Percentiles rank a stretch among this genome's conserved stretches.
These are phyloP conservation scores for Xylaria sp. DNA, from an alignment of 2,329 filamentous ascomycete species.

Conservation along the genomic window DNA sequence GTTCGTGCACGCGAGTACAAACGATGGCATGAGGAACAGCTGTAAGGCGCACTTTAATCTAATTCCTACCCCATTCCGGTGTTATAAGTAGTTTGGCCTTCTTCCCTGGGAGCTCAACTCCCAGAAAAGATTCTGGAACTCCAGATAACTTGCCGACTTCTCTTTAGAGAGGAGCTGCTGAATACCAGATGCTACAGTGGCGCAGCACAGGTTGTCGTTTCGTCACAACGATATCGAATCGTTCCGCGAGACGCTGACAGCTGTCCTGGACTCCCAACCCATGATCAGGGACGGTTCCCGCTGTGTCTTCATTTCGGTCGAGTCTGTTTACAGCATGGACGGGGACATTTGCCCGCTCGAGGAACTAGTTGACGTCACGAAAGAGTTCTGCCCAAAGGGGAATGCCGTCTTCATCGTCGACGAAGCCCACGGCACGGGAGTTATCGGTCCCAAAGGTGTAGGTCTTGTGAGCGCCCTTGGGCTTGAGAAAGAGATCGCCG, in stretches of 20 bases:
- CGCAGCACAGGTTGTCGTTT: slow-evolving; percentile 48
- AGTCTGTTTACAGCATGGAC: slow-evolving; percentile 52
- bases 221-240: slow-evolving; percentile 46
- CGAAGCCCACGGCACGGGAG: slow-evolving; percentile 57
- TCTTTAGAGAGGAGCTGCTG: too few relatives aligned
- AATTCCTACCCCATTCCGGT: too few relatives aligned
- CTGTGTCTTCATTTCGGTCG: slow-evolving; percentile 44
- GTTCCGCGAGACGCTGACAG: slow-evolving; percentile 42
- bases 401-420: slow-evolving; percentile 56
- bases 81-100: too few relatives aligned
- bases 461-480: slow-evolving; percentile 54
- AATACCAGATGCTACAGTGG: slow-evolving; percentile 56
- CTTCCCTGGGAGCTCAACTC: too few relatives aligned
- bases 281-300: slow-evolving; percentile 32
- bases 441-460: slow-evolving; percentile 51
- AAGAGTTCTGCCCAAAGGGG: slow-evolving; percentile 39
- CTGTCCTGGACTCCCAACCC: slow-evolving; percentile 36
- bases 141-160: too few relatives aligned
- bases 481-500: slow-evolving; percentile 52
- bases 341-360: slow-evolving; percentile 46
- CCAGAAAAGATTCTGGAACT: too few relatives aligned
- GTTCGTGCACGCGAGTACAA: slow-evolving; percentile 67
- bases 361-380: slow-evolving; percentile 41
- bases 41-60: too few relatives aligned
- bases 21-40: slow-evolving; percentile 69